phyloP scores from a whole-genome alignment of 2,329 filamentous ascomycete genomes.

The Microcyclospora pomicola region DNA sequence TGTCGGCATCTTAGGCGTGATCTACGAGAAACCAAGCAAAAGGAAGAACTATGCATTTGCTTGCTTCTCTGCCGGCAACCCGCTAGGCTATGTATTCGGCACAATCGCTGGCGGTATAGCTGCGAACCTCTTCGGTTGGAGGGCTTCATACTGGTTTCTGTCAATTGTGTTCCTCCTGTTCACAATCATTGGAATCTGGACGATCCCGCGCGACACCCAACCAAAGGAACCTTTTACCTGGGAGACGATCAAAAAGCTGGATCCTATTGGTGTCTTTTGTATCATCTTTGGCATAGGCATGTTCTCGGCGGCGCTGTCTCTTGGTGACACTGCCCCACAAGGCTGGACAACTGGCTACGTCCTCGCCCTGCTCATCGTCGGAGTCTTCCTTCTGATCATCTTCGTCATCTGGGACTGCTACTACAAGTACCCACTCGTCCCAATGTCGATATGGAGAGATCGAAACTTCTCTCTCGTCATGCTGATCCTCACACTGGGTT shows the following conservation, averaged over 20 bases:
- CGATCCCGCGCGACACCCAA: constrained; percentile 43
- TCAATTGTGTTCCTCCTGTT: constrained; percentile 50
- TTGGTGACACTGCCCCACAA: constrained; percentile 41
- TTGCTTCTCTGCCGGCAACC: constrained; percentile 46
- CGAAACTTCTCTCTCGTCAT: constrained; percentile 51
- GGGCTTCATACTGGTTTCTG: constrained; percentile 48
- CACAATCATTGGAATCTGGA: constrained; percentile 44
- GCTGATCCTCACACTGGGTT: constrained; percentile 43
- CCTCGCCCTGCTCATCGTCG: constrained; percentile 47
- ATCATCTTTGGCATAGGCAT: constrained; percentile 52
- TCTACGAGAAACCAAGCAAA: constrained; percentile 46
- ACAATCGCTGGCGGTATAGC: constrained; percentile 50
- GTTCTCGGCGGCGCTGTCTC: constrained; percentile 47
- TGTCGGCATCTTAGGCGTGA: constrained; percentile 48
- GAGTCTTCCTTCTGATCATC: constrained; percentile 38
- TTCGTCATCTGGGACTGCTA: constrained; percentile 52
- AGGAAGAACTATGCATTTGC: constrained; percentile 54
- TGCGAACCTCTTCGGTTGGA: constrained; percentile 48
- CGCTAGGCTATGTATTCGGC: constrained; percentile 42
- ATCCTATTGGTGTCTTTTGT: constrained; percentile 45
- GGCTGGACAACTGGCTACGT: constrained; percentile 52
- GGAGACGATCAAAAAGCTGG: constrained; percentile 43
- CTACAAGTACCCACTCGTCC: constrained; percentile 30
- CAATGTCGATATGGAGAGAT: constrained; percentile 47
- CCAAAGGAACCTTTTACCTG: constrained; percentile 31